Evolutionary conservation across 495 filamentous ascomycete genomes (phyloP), one percentile per base, ranked within the genome.

Genomic region (Penicillium maclennaniae): DNA sequence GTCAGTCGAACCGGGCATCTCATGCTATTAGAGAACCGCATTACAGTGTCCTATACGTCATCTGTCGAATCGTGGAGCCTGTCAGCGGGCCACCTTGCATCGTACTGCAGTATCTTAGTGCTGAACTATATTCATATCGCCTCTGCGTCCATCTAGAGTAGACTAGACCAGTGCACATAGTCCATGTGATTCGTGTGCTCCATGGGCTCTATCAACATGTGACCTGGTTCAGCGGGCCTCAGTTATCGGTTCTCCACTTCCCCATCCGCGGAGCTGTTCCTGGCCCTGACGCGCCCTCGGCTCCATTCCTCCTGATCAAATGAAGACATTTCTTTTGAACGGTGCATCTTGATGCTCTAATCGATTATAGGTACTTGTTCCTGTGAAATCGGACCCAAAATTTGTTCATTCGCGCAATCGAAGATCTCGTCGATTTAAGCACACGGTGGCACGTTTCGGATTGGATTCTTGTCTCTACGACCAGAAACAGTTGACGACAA

Each of bases 1-100:
- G 56, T 51, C 31, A 41, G 25, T 16, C 51, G 20, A 31, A 38
- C 43, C 47, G 34, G 25, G 40, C 48, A 31, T 41, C 55, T 20
- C 48, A 55, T 53, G 44, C 45, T 53, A 37, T 53, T 58, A 53
- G 62, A 60, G 53, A 49, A 49, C 25, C 49, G 38, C 45, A 42
- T 54, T 43, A 43, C 39, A 53, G 59, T 60, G 55, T 58, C 47
- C 45, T 51, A 56, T 54, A 47, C 52, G 56, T 56, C 38, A 25
- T 34, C n/a, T 28, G 47, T 19, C 10, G 31, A 34, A 40, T 40
- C 38, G n/a, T 17, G 16, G 38, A 16, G n/a, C 19, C 38, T 39
- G 37, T 16, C 37, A 40, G 19, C 6, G 15, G 38, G 38, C 6
- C 31, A 34, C 31, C 31, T 34, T 34, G 31, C 31, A 34, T 34